phyloP scores from a whole-genome alignment of 73 alveolate species.

The Paramecium biaurelia region DNA sequence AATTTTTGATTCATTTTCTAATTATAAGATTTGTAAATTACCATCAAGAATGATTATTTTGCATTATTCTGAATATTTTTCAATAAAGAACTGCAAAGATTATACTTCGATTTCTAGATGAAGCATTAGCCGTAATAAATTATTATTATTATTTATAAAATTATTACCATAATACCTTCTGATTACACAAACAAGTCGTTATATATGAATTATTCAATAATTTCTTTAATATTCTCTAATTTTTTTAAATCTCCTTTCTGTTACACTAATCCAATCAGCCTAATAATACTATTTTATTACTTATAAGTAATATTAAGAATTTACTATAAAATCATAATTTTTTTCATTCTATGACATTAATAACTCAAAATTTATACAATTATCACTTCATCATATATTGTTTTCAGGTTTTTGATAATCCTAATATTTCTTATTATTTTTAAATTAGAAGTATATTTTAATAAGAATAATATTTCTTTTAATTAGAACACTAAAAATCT shows the following conservation, averaged over 20 bases:
- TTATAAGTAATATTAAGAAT: not conserved
- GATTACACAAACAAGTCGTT: not conserved
- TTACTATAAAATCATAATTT: not conserved
- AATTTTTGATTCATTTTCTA: not conserved
- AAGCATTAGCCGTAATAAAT: not conserved
- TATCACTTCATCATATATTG: not conserved
- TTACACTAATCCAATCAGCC: not conserved
- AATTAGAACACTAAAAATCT: not conserved
- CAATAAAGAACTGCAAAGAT: not conserved
- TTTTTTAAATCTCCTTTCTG: not conserved
- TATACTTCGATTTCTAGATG: slow-evolving; percentile 29
- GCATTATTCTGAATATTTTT: not conserved
- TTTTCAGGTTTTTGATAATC: not conserved
- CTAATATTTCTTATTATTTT: not conserved
- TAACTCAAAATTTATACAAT: not conserved
- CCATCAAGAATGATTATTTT: not conserved
- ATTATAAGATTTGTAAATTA: not conserved
- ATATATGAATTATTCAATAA: not conserved
- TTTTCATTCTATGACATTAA: not conserved
- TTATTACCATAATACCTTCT: not conserved
- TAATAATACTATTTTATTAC: not conserved
- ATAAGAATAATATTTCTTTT: not conserved
- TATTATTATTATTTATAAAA: not conserved
- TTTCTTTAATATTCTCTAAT: not conserved
- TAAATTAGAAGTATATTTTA: not conserved